Percentiles rank a stretch among this genome's conserved stretches.
These are phyloP conservation scores for Teratosphaeria viscida DNA, from an alignment of 2,329 filamentous ascomycete species.

Conservation along the genomic window DNA sequence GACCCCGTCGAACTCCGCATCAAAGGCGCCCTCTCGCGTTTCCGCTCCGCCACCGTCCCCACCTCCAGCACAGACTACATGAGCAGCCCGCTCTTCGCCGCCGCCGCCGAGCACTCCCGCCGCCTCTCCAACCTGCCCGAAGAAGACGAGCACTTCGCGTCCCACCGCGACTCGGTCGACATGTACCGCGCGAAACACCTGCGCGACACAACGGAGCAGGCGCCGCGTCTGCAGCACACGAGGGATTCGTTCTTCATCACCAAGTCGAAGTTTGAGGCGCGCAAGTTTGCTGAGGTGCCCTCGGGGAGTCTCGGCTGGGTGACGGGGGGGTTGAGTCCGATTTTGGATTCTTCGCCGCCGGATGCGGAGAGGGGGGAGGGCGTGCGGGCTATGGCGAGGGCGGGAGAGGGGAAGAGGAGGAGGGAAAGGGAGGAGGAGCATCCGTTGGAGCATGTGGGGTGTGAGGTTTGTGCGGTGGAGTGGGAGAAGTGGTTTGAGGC, in stretches of 20 bases:
- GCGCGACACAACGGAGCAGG: conserved; percentile 4
- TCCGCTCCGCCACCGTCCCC: conserved; percentile 1
- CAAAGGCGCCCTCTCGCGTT: neutral
- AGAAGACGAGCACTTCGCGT: conserved; percentile 13
- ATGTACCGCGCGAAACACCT: conserved; percentile 2
- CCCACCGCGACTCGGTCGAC: conserved; percentile 23
- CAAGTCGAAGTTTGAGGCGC: conserved; percentile 15
- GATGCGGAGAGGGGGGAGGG: conserved; percentile 2
- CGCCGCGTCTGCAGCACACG: conserved; percentile 10
- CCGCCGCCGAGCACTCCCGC: conserved; percentile 1
- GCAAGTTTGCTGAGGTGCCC: conserved; percentile 2
- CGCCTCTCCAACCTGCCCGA: conserved; percentile 11
- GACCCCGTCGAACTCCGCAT: conserved; percentile 4
- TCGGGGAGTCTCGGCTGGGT: conserved; percentile 7
- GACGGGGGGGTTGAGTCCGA: conserved; percentile 17
- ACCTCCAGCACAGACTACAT: conserved; percentile 1
- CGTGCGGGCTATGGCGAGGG: neutral
- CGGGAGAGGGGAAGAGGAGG: neutral
- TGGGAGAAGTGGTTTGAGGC: conserved; percentile 13
- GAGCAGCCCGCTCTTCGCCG: neutral
- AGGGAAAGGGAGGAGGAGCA: conserved; percentile 6
- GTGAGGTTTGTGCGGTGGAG: conserved; percentile 18
- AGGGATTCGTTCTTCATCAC: conserved; percentile 20
- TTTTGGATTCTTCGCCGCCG: conserved; percentile 22
- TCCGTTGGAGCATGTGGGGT: conserved; percentile 14